Evolutionary conservation across 140 eudicot genomes (phyloP).

Genomic region (Flaveria floridana): DNA sequence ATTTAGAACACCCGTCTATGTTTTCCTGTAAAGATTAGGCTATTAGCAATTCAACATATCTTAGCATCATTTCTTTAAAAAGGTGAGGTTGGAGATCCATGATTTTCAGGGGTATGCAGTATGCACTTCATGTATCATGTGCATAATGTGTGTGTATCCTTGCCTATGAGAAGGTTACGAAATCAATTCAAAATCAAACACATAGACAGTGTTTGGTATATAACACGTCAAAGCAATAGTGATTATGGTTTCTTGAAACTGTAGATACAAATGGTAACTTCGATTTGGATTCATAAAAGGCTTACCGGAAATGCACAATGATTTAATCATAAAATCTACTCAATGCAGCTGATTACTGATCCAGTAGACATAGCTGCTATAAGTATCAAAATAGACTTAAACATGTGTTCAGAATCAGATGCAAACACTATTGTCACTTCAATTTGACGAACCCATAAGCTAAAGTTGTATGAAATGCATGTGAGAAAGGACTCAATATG

Average conservation of each 20-base stretch:
- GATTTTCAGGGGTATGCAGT: not conserved
- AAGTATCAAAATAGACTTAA: constrained; percentile 5
- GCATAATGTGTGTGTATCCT: not conserved
- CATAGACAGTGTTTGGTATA: not conserved
- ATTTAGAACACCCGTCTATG: constrained; percentile 55
- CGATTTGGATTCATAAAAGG: constrained; percentile 7
- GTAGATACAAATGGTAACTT: constrained; percentile 12
- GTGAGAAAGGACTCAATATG: not conserved
- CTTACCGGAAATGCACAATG: not conserved
- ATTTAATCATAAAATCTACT: constrained; percentile 1
- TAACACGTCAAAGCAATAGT: not conserved
- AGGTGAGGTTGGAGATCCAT: not conserved
- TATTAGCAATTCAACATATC: constrained; percentile 20
- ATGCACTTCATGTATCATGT: not conserved
- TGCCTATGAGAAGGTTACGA: not conserved
- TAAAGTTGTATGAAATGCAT: constrained; percentile 11
- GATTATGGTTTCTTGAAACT: constrained; percentile 13
- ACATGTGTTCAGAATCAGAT: not conserved
- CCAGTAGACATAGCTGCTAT: not conserved
- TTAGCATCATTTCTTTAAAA: constrained; percentile 16
- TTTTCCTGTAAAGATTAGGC: constrained; percentile 57
- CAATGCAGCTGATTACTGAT: constrained; percentile 6
- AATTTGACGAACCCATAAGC: not conserved
- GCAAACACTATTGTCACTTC: not conserved
- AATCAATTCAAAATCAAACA: not conserved